These are phyloP conservation scores for Zygoascus tannicola DNA, from an alignment of 805 yeast genomes.

Conservation along the genomic window DNA sequence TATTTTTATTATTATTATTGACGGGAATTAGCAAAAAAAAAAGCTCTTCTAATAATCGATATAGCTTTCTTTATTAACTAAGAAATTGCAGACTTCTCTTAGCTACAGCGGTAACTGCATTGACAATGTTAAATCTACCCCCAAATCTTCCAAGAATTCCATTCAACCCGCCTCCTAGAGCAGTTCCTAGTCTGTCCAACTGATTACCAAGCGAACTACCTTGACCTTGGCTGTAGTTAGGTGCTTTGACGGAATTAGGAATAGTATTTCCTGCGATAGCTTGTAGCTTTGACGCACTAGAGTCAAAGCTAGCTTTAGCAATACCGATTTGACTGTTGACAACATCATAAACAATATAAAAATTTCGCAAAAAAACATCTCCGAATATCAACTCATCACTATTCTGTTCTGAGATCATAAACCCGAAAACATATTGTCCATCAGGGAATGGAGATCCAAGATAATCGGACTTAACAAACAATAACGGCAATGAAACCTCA, in stretches of 20 bases:
- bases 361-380: conserved; percentile 15
- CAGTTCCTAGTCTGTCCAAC: background rate
- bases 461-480: conserved; percentile 12
- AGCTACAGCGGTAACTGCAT: too few species aligned
- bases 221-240: background rate
- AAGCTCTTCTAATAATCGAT: too few species aligned
- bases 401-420: conserved; percentile 6
- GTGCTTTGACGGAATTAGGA: conserved; percentile 8
- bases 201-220: background rate
- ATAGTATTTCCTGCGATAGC: conserved; percentile 7
- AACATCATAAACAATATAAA: conserved; percentile 16
- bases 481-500: conserved; percentile 17
- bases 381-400: conserved; percentile 10
- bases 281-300: conserved; percentile 3
- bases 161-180: background rate
- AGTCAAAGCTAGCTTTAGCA: conserved; percentile 11
- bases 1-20: too few species aligned
- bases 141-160: background rate
- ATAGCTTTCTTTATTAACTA: too few species aligned
- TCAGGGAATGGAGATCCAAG: conserved; percentile 8
- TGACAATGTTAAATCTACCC: background rate
- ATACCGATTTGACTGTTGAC: conserved; percentile 13
- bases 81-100: too few species aligned
- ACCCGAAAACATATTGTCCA: conserved; percentile 10
- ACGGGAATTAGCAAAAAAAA: too few species aligned